Evolutionary conservation across 208 protist genomes (phyloP).

Genomic region (Plasmodiophora brassicae): DNA sequence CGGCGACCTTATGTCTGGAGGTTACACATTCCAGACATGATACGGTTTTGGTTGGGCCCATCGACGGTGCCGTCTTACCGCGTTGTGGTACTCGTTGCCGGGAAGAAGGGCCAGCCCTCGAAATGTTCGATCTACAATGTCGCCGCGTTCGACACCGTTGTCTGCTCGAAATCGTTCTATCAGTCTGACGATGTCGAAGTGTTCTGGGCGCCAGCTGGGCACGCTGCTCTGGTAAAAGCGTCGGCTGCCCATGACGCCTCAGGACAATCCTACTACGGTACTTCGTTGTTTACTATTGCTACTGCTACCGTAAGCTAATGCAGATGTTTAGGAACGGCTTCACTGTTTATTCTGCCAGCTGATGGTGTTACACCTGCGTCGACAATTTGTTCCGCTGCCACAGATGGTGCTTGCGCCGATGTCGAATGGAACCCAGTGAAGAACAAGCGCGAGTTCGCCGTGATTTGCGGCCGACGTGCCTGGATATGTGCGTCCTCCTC

Average conservation of each 20-base stretch:
- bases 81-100: background rate
- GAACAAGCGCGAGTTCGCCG: slow-evolving; percentile 18
- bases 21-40: background rate
- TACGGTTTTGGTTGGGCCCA: background rate
- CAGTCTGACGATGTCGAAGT: slow-evolving; percentile 28
- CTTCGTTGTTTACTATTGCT: no score
- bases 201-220: background rate
- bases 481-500: background rate
- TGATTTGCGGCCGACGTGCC: background rate
- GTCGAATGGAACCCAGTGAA: background rate
- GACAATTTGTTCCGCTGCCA: background rate
- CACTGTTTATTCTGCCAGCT: background rate
- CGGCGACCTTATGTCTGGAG: background rate
- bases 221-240: slow-evolving; percentile 11
- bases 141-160: background rate
- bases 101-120: slow-evolving; percentile 9
- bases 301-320: no score
- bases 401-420: slow-evolving; percentile 23
- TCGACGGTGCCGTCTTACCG: background rate
- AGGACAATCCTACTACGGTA: slow-evolving; percentile 19
- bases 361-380: background rate
- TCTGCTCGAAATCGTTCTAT: background rate
- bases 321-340: no score
- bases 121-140: background rate
- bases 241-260: slow-evolving; percentile 14